Percentiles rank a stretch among this genome's conserved stretches.
phyloP scores from a whole-genome alignment of 2,329 filamentous ascomycete genomes.

The Exserohilum turcica region DNA sequence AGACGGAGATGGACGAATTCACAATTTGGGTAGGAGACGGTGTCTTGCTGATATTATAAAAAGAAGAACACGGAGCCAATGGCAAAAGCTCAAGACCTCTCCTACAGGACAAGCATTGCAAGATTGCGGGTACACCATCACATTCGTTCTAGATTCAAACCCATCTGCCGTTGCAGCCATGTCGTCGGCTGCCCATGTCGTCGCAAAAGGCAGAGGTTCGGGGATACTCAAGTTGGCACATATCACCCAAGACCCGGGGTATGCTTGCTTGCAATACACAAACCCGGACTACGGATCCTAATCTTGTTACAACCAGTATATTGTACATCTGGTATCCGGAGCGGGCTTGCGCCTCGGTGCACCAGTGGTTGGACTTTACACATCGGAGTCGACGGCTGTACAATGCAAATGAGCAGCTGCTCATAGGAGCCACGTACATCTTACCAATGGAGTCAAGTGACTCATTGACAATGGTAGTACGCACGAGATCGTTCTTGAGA shows the following conservation, averaged over 20 bases:
- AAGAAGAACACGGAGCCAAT: not conserved
- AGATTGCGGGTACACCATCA: not conserved
- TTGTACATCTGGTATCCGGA: not conserved
- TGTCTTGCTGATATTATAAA: not conserved
- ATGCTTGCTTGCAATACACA: slow-evolving; percentile 4
- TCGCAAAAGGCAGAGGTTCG: not conserved
- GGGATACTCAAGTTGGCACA: not conserved
- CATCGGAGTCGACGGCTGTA: not conserved
- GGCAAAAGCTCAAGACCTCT: not conserved
- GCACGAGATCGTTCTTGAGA: not conserved
- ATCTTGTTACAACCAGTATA: not conserved
- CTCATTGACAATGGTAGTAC: not conserved
- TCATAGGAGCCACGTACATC: not conserved
- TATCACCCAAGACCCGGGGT: not conserved
- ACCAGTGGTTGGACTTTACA: not conserved
- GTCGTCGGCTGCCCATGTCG: not conserved
- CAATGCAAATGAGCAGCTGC: not conserved
- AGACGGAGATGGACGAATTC: not conserved
- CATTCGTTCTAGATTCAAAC: not conserved
- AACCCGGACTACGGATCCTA: not conserved
- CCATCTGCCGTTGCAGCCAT: not conserved
- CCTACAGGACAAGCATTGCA: not conserved
- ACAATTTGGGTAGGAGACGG: not conserved
- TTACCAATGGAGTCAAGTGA: not conserved
- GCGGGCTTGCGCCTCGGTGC: not conserved